Conservation (phyloP, 1,284 basidiomycete genomes). For the Polyporus tsugae region DNA sequence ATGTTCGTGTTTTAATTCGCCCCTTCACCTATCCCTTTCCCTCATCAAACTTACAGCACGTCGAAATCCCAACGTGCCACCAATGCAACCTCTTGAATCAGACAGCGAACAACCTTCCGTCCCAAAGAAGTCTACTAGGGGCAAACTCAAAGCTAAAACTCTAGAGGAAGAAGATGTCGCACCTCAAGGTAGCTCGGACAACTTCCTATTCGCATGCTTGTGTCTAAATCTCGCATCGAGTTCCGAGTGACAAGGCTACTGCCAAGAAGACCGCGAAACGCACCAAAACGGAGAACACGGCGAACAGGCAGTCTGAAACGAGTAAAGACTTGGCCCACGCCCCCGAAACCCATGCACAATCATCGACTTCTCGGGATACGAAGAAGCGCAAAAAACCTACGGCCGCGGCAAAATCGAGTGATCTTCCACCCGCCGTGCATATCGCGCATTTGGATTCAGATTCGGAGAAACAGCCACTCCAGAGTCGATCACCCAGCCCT, state of each 20-base stretch:
- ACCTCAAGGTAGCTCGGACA: not conserved
- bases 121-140: conserved; percentile 1
- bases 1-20: not conserved
- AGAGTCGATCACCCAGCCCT: not conserved
- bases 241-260: not conserved
- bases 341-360: not conserved
- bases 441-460: not conserved
- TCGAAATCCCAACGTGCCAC: not conserved
- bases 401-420: not conserved
- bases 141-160: conserved; percentile 12
- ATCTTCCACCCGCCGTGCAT: not conserved
- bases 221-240: not conserved
- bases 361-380: not conserved
- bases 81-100: not conserved
- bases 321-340: not conserved
- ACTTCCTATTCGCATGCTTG: not conserved
- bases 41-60: not conserved
- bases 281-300: not conserved
- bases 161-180: not conserved
- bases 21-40: not conserved
- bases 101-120: not conserved
- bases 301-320: not conserved
- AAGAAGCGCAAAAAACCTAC: not conserved
- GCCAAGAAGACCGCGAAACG: not conserved
- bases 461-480: not conserved